Base-by-base conservation (phyloP, 106 monocot species). In the Alisma plantagoaquatica region DNA sequence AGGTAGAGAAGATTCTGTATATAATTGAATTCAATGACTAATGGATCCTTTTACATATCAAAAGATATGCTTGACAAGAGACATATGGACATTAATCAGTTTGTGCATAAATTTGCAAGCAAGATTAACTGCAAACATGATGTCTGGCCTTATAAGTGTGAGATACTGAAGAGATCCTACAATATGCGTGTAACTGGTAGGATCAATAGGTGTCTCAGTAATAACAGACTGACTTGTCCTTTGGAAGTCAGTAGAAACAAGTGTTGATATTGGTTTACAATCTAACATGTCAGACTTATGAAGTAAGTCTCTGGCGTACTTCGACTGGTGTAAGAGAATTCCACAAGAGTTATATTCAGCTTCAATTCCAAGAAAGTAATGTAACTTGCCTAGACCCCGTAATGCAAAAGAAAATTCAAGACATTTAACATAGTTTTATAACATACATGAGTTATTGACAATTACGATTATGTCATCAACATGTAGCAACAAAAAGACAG, bases 391-490 rank as follows among this genome's bases (percentile, higher is more conserved):
- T 4, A 54, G 15, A 19, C 33, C 54, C 33, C 33, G 33, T 18
- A 33, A 23, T 2, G 23, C 20, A 24, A 56, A 38, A 14, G 21
- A 7, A 3, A 1, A 9, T 33, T n/a, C 9, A 12, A 56, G 23
- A 3, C 9, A 11, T 27, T 0, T 8, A 11, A 56, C 14, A 23
- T 38, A 23, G 14, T 17, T 2, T 15, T 18, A 7, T 10, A 56
- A 24, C 9, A 3, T 3, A 4, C 3, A n/a, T 23, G 15, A 17
- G 2, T 21, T 20, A n/a, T n/a, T 56, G 21, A 33, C 38, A 14
- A 24, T 56, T 1, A 56, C 10, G 3, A 56, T 21, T 10, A 54
- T 54, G 24, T 54, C 54, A 54, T 54, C 54, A 29, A 54, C 54
- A 54, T 54, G 41, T 23, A 56, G 16, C 1, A 41, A 14, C 3